Conservation (phyloP, 208 protist genomes). For the Leishmania gerbilli region DNA sequence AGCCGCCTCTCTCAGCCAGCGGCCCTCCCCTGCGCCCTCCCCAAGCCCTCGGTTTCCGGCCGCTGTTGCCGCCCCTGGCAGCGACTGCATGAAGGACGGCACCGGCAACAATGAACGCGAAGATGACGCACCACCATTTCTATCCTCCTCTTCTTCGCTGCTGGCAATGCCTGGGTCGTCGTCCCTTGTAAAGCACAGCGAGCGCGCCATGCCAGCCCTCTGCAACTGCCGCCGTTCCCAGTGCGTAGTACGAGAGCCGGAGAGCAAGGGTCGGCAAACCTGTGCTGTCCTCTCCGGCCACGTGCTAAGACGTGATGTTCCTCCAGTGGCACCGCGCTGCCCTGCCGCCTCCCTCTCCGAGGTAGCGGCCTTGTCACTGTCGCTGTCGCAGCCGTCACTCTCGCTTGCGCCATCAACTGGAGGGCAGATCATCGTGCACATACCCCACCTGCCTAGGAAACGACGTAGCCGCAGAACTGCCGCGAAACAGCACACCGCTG, state of each 20-base stretch:
- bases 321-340: not conserved
- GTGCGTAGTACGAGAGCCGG: not conserved
- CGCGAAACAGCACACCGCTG: not conserved
- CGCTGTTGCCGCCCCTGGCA: not conserved
- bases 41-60: not conserved
- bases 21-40: not conserved
- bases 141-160: not conserved
- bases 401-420: not conserved
- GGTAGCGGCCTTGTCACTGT: not conserved
- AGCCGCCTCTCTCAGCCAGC: not conserved
- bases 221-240: not conserved
- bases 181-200: not conserved
- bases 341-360: not conserved
- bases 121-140: not conserved
- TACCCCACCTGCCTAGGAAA: not conserved
- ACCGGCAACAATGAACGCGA: not conserved
- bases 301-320: not conserved
- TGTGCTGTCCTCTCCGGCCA: constrained; percentile 1
- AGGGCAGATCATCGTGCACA: not conserved
- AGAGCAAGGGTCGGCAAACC: constrained; percentile 1
- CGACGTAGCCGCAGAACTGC: not conserved
- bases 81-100: not conserved
- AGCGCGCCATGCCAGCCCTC: not conserved
- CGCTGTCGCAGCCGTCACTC: not conserved
- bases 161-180: not conserved